Percentiles rank a stretch among this genome's conserved stretches.
These are phyloP conservation scores for Grammothele lineata DNA, from an alignment of 768 basidiomycete species.

Conservation along the genomic window DNA sequence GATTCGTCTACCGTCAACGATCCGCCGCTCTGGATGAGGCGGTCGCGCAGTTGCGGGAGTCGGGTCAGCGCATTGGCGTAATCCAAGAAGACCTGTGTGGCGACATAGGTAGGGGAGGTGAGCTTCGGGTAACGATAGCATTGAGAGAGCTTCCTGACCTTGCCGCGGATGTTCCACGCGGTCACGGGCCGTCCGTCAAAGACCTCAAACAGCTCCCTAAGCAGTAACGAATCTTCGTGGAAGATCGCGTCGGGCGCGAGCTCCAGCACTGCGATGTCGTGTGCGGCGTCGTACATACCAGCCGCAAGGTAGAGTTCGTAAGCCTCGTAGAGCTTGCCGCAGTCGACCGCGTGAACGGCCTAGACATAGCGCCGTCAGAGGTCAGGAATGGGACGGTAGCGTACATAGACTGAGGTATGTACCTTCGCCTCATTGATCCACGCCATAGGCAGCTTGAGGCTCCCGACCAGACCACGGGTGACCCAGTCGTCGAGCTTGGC, in stretches of 20 bases:
- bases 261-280: slow-evolving; percentile 79
- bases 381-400: no score
- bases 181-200: slow-evolving; percentile 59
- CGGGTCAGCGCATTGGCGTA: slow-evolving; percentile 62
- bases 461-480: slow-evolving; percentile 65
- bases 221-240: slow-evolving; percentile 47
- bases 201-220: slow-evolving; percentile 63
- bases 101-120: not conserved
- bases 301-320: slow-evolving; percentile 76
- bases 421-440: slow-evolving; percentile 96
- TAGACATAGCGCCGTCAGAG: no score
- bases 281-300: slow-evolving; percentile 66
- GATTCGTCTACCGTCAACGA: slow-evolving; percentile 42
- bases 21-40: slow-evolving; percentile 35
- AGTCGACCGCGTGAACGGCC: slow-evolving; percentile 63
- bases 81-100: slow-evolving; percentile 72
- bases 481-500: slow-evolving; percentile 68
- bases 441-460: slow-evolving; percentile 71
- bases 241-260: slow-evolving; percentile 87
- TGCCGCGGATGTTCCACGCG: slow-evolving; percentile 81
- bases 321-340: slow-evolving; percentile 62
- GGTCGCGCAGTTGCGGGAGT: slow-evolving; percentile 51
- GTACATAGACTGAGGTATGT: not conserved
- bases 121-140: slow-evolving; percentile 2
- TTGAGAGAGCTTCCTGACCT: slow-evolving; percentile 61